Conservation (phyloP, 1,284 basidiomycete species). For the Pseudozyma hubeiensis region DNA sequence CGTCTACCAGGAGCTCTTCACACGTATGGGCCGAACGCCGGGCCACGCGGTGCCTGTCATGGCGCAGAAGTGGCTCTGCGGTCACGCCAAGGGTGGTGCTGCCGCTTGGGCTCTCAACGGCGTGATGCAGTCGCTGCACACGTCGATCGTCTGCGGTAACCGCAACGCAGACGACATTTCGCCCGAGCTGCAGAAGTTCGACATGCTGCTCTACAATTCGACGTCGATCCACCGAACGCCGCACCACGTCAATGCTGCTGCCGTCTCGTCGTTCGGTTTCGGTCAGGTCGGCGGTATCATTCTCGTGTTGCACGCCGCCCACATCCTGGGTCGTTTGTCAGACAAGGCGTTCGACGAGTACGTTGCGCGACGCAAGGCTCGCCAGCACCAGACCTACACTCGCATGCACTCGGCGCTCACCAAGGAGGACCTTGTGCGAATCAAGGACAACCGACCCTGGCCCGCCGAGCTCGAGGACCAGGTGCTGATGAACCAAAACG, state of each 20-base stretch:
- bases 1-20: constrained; percentile 95
- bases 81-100: constrained; percentile 70
- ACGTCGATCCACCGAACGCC: constrained; percentile 77
- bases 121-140: constrained; percentile 84
- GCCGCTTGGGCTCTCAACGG: constrained; percentile 98
- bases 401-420: constrained; percentile 65
- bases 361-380: constrained; percentile 68
- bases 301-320: constrained; percentile 88
- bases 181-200: constrained; percentile 87
- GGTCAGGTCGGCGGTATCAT: constrained; percentile 92
- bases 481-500: constrained; percentile 92
- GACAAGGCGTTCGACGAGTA: constrained; percentile 81
- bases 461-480: constrained; percentile 84
- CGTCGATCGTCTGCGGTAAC: constrained; percentile 94
- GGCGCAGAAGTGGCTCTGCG: constrained; percentile 85
- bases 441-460: constrained; percentile 96
- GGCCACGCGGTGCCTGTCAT: constrained; percentile 97
- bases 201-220: constrained; percentile 95
- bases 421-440: constrained; percentile 75
- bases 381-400: constrained; percentile 62
- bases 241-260: constrained; percentile 61
- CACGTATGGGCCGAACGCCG: constrained; percentile 83
- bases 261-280: constrained; percentile 93
- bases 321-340: constrained; percentile 85
- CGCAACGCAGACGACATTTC: constrained; percentile 83